phyloP scores from a whole-genome alignment of 2,329 filamentous ascomycete genomes.

The Clarireedia monteithiana region DNA sequence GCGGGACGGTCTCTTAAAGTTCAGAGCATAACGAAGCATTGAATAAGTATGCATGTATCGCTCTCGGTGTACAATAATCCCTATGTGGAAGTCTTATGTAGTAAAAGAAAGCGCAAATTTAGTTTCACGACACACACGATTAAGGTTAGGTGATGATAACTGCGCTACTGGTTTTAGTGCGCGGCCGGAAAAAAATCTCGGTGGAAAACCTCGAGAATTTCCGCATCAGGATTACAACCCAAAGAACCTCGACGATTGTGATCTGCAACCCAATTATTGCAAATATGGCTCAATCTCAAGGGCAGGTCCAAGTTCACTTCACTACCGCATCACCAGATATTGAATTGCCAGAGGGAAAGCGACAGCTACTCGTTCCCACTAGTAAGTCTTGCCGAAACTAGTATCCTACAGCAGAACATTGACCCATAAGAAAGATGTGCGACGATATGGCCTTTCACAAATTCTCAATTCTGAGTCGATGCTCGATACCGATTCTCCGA shows the following conservation, averaged over 20 bases:
- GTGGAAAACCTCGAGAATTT: conserved; percentile 5
- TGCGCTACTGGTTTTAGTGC: conserved; percentile 1
- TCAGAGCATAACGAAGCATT: no score
- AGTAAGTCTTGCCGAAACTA: conserved; percentile 33
- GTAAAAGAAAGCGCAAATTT: not conserved
- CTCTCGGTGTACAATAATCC: no score
- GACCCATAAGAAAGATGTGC: conserved; percentile 44
- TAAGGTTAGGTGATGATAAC: not conserved
- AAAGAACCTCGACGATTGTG: not conserved
- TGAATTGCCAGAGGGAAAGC: conserved; percentile 53
- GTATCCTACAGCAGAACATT: not conserved
- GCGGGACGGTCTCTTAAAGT: no score
- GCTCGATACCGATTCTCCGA: conserved; percentile 55
- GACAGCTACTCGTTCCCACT: conserved; percentile 54
- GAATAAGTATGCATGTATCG: no score
- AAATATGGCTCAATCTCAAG: conserved; percentile 14
- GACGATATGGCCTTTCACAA: conserved; percentile 62
- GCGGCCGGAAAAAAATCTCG: conserved; percentile 10
- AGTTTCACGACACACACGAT: no score
- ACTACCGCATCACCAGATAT: conserved; percentile 55
- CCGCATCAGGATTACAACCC: not conserved
- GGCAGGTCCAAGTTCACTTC: conserved; percentile 61
- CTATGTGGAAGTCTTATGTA: not conserved
- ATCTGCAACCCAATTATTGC: not conserved
- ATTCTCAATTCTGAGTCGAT: conserved; percentile 66